phyloP scores from a whole-genome alignment of 169 alveolate species.

The Cryptosporidium ubiquitum region DNA sequence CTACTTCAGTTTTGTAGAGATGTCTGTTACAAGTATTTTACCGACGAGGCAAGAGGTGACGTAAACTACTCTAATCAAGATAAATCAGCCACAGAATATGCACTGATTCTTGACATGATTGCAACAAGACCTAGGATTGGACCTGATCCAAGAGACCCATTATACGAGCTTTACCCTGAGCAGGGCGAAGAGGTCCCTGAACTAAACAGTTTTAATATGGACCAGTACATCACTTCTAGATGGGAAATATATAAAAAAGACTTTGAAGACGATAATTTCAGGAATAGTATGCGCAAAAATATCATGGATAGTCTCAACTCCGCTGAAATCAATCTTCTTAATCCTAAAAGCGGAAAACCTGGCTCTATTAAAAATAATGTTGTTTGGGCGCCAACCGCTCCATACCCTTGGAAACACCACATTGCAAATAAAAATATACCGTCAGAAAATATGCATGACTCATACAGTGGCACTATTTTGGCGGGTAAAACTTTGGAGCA shows the following conservation, averaged over 20 bases:
- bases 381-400: slow-evolving; percentile 59
- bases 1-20: slow-evolving; percentile 63
- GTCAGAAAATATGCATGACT: neutral
- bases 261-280: slow-evolving; percentile 15
- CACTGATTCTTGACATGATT: slow-evolving; percentile 40
- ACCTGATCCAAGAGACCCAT: slow-evolving; percentile 56
- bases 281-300: slow-evolving; percentile 9
- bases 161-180: slow-evolving; percentile 70
- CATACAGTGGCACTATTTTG: neutral
- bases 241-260: slow-evolving; percentile 55
- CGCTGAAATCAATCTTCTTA: slow-evolving; percentile 45
- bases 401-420: slow-evolving; percentile 61
- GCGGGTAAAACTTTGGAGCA: slow-evolving; percentile 40
- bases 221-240: slow-evolving; percentile 63
- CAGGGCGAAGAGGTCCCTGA: slow-evolving; percentile 68
- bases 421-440: neutral
- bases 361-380: neutral
- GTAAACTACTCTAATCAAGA: slow-evolving; percentile 25
- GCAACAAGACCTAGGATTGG: slow-evolving; percentile 66
- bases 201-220: slow-evolving; percentile 44
- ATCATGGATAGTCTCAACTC: slow-evolving; percentile 46
- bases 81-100: slow-evolving; percentile 46
- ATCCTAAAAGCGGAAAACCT: neutral
- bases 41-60: slow-evolving; percentile 72
- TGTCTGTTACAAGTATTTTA: slow-evolving; percentile 70